Evolutionary conservation across 768 basidiomycete genomes (phyloP), one percentile per base, ranked within the genome.

Genomic region (Wakefieldia striispora): DNA sequence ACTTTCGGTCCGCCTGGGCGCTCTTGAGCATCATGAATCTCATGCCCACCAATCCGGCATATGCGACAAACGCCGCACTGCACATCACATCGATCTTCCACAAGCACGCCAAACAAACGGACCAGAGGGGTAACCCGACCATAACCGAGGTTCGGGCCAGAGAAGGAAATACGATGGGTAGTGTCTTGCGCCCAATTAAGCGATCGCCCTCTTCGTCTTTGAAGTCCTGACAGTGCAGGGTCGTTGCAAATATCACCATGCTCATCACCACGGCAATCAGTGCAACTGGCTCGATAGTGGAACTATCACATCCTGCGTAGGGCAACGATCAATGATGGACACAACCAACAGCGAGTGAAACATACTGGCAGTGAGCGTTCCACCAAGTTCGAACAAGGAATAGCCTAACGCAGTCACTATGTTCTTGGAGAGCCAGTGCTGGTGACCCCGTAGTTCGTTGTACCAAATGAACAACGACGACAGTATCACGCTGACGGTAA

Each of bases 141-240:
- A 68, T 56, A 16, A 58, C 62, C 14, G 64, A 62, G 1, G 43
- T 13, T 17, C 65, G 62, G 7, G 64, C 62, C 14, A 62, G 53
- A 11, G 41, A 57, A 16, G 78, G 77, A 16, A 71, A 66, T 12
- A 68, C 67, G 49, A 79, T 74, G 3, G 78, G 77, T 1, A 79
- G 50, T 0, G 77, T 79, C 9, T 61, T 53, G 23, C 77, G 63
- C 4, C 73, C 74, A 11, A 66, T 61, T 12, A 63, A 49, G 1
- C 58, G 53, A 43, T 78, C 78, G 9, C 77, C 77, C 16, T 71
- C 69, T 31, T 69, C 59, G 41, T 79, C 78, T 41, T 72, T 66
- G 48, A 69, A 72, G 40, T 70, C 69, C 41, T 70, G 63, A 29
- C 62, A 61, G 24, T 65, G 59, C 11, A 72, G 62, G 1, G 73